Evolutionary conservation across 495 filamentous ascomycete genomes (phyloP), one percentile per base, ranked within the genome.

Genomic region (Hypoxylon rickii): DNA sequence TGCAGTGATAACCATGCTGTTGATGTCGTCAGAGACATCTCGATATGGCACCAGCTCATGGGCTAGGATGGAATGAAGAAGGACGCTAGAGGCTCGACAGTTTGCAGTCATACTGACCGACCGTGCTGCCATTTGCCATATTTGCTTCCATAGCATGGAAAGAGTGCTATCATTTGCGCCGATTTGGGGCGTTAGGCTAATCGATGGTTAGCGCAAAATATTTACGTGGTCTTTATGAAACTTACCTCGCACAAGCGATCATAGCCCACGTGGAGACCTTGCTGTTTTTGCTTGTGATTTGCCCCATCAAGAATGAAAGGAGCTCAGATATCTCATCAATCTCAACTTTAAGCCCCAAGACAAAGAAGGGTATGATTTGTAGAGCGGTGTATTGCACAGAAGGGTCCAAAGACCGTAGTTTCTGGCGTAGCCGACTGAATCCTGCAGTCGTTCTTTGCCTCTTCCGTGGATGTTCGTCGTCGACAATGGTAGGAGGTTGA

Each of bases 41-140:
- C 84, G 77, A 53, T 88, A 85, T 7, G 84, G 72, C 29, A 95
- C 67, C 11, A 91, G 70, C 3, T 83, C 76, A 29, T 71, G 72
- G 36, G 84, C 76, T 3, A 96, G 62, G 34, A 96, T 77, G 17
- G 81, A 73, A 41, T 83, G 70, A 67, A 96, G 79, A 6, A 96
- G 72, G 62, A 89, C 80, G 60, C 90, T 93, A 33, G 94, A 90
- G 48, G 89, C 83, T 51, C 94, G 85, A 39, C 88, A 94, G 8
- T 83, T 89, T 2, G 74, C 66, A 34, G 85, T 78, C 21, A 88
- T 86, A 33, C 85, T 86, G 20, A 94, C 75, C 50, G 82, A 82
- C 21, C 92, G 83, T 34, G 80, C 80, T 21, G 87, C 81, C 7
- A 90, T 71, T 47, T 91, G 86, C 88, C 91, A 95, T 31, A 83